phyloP scores from a whole-genome alignment of 495 filamentous ascomycete genomes.

The Cenococcum geophilum region DNA sequence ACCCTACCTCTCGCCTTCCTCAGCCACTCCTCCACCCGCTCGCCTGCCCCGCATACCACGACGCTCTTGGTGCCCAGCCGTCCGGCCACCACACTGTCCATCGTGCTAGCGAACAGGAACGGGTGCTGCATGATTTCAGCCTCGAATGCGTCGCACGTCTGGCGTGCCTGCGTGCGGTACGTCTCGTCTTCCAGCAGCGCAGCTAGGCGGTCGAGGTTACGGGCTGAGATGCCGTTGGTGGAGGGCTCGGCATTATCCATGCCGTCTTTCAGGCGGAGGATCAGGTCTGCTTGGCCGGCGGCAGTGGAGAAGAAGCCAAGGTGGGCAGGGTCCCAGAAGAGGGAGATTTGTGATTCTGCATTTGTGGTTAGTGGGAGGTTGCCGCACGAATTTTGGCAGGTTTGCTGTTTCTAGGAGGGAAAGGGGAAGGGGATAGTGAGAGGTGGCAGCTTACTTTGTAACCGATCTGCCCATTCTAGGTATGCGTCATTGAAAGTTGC shows the following conservation, averaged over 20 bases:
- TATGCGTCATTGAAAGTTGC: slow-evolving; percentile 74
- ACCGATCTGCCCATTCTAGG: slow-evolving; percentile 72
- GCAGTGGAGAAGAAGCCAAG: slow-evolving; percentile 87
- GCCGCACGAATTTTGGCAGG: not conserved
- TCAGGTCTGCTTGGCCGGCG: slow-evolving; percentile 58
- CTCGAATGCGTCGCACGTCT: slow-evolving; percentile 78
- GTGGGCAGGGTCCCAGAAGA: slow-evolving; percentile 43
- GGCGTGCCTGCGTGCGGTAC: slow-evolving; percentile 59
- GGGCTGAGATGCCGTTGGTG: slow-evolving; percentile 75
- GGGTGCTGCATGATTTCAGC: slow-evolving; percentile 89
- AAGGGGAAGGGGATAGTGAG: not conserved
- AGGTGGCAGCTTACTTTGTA: slow-evolving; percentile 57
- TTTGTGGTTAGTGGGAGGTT: slow-evolving; percentile 20
- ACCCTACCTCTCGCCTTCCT: slow-evolving; percentile 24
- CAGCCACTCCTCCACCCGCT: slow-evolving; percentile 31
- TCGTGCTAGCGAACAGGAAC: slow-evolving; percentile 73
- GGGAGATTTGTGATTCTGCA: slow-evolving; percentile 45
- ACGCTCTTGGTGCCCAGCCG: slow-evolving; percentile 54
- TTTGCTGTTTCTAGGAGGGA: slow-evolving; percentile 1
- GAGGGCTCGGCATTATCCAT: slow-evolving; percentile 89
- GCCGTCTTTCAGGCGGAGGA: slow-evolving; percentile 85
- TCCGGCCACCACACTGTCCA: slow-evolving; percentile 65
- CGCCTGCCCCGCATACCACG: slow-evolving; percentile 35
- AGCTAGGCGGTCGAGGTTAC: slow-evolving; percentile 75
- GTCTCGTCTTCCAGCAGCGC: slow-evolving; percentile 59